Evolutionary conservation across 202 grass and related monocot genomes (phyloP).

Genomic region (Brachypodium distachyon): DNA sequence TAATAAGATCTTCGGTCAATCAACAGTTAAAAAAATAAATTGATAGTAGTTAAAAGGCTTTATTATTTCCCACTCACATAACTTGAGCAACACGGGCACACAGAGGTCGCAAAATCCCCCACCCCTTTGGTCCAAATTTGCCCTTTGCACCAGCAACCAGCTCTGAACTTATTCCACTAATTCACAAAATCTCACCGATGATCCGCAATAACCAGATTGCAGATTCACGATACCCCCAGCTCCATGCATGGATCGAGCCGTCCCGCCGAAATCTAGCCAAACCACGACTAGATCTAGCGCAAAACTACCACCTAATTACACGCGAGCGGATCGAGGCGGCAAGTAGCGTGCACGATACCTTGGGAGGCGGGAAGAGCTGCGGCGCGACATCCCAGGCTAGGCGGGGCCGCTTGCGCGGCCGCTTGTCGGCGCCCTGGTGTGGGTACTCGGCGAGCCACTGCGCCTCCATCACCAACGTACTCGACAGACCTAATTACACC

Average conservation of each 20-base stretch:
- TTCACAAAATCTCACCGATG: not conserved
- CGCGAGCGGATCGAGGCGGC: conserved; percentile 3
- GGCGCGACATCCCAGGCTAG: conserved; percentile 70
- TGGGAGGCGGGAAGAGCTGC: conserved; percentile 49
- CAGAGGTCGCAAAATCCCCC: not conserved
- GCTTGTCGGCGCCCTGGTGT: conserved; percentile 57
- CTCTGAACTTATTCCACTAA: not conserved
- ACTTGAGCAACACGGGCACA: not conserved
- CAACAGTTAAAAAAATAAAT: not conserved
- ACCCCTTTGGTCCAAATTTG: not conserved
- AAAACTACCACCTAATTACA: not conserved
- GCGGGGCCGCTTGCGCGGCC: conserved; percentile 73
- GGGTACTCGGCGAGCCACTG: conserved; percentile 84
- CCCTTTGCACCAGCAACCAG: not conserved
- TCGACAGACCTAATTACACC: conserved; percentile 16
- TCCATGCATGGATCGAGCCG: not conserved
- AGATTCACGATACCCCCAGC: not conserved
- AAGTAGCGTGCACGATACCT: conserved; percentile 31
- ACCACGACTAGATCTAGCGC: conserved; percentile 17
- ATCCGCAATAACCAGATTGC: not conserved
- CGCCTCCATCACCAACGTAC: conserved; percentile 51
- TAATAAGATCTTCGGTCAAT: not conserved
- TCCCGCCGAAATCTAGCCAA: conserved; percentile 7
- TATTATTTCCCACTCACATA: not conserved
- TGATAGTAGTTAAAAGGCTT: not conserved